Evolutionary conservation across 352 stramenopile genomes (phyloP).

Genomic region (Globisporangium canariense): DNA sequence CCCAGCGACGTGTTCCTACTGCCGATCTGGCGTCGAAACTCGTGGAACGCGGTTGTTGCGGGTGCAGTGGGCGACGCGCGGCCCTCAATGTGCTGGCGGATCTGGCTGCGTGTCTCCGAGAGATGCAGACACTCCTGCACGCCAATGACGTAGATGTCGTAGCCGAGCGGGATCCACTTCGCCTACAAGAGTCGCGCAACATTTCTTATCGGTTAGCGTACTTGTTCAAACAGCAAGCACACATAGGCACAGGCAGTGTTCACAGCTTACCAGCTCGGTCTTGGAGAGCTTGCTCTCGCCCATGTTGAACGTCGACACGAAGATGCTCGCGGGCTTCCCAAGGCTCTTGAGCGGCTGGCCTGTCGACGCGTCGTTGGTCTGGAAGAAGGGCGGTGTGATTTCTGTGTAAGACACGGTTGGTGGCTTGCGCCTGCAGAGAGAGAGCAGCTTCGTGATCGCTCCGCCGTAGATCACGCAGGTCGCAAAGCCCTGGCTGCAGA

Average conservation of each 20-base stretch:
- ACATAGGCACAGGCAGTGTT: background rate
- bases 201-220: background rate
- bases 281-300: constrained; percentile 61
- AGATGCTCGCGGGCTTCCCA: constrained; percentile 56
- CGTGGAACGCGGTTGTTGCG: constrained; percentile 31
- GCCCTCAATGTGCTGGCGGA: constrained; percentile 65
- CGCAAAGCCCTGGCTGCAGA: constrained; percentile 59
- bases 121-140: constrained; percentile 88
- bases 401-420: constrained; percentile 29
- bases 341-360: constrained; percentile 28
- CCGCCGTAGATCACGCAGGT: constrained; percentile 68
- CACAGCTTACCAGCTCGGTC: constrained; percentile 28
- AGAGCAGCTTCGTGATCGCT: constrained; percentile 36
- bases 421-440: constrained; percentile 24
- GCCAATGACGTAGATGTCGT: constrained; percentile 90
- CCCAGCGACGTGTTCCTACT: constrained; percentile 76
- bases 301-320: constrained; percentile 86
- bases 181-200: constrained; percentile 22
- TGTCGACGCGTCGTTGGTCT: constrained; percentile 11
- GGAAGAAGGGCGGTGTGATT: constrained; percentile 31
- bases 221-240: background rate
- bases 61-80: constrained; percentile 21
- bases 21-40: constrained; percentile 80
- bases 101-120: constrained; percentile 48
- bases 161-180: constrained; percentile 82